These are phyloP conservation scores for Neurospora pannonica DNA, from an alignment of 495 filamentous ascomycete genomes.

Conservation along the genomic window DNA sequence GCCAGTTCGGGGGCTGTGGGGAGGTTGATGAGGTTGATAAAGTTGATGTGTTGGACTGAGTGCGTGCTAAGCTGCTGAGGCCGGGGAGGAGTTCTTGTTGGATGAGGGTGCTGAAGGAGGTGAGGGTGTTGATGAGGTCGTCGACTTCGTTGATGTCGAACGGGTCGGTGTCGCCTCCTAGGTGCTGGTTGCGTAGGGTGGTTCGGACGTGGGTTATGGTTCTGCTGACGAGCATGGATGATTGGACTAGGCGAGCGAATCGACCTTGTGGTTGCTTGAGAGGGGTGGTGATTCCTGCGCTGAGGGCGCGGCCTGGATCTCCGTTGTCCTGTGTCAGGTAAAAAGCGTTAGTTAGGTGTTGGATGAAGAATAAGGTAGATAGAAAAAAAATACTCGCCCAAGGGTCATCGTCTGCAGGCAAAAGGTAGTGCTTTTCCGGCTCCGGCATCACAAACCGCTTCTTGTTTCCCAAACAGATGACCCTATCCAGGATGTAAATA, in stretches of 20 bases:
- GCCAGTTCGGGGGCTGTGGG: background rate
- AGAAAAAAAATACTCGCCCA: conserved; percentile 26
- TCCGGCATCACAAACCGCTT: conserved; percentile 32
- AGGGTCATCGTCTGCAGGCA: conserved; percentile 36
- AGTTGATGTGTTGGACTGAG: background rate
- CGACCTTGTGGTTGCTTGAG: conserved; percentile 15
- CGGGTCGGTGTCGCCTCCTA: background rate
- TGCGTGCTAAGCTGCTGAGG: background rate
- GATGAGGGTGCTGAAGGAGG: conserved; percentile 6
- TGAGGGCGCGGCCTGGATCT: conserved; percentile 10
- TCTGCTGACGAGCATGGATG: conserved; percentile 23
- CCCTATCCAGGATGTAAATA: conserved; percentile 39
- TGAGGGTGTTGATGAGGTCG: conserved; percentile 5
- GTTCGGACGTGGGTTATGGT: conserved; percentile 13
- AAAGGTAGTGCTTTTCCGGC: conserved; percentile 24
- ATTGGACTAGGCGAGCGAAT: conserved; percentile 32
- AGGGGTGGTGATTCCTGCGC: conserved; percentile 12
- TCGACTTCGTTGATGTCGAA: conserved; percentile 5
- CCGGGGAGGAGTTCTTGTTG: conserved; percentile 2
- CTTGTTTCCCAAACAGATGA: conserved; percentile 36
- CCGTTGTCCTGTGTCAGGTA: conserved; percentile 16
- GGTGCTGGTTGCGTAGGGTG: conserved; percentile 2
- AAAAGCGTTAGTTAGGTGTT: background rate
- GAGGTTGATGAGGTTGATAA: background rate
- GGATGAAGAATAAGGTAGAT: background rate